These are phyloP conservation scores for Ceratocystis cacaofunesta DNA, from an alignment of 2,329 filamentous ascomycete species.

Conservation along the genomic window DNA sequence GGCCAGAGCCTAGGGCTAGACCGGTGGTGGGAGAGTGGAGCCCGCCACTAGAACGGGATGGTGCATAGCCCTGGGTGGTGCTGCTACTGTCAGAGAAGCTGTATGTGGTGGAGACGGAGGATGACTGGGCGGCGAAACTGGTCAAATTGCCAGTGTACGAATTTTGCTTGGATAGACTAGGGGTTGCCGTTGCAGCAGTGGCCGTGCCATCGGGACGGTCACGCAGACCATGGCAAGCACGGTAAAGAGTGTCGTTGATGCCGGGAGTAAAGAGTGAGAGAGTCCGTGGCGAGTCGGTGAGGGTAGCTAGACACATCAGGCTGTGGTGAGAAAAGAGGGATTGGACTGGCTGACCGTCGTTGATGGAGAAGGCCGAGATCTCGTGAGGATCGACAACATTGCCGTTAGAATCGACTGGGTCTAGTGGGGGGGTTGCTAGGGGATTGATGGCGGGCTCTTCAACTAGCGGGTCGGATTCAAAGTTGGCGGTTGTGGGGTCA, in stretches of 20 bases:
- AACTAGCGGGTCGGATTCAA: conserved; percentile 29
- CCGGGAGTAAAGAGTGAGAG: conserved; percentile 81
- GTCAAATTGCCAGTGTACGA: conserved; percentile 31
- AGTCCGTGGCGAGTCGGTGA: conserved; percentile 80
- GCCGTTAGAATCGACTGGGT: conserved; percentile 67
- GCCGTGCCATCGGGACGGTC: conserved; percentile 47
- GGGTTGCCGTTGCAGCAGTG: conserved; percentile 26
- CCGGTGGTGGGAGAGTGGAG: conserved; percentile 28
- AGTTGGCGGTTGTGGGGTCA: conserved; percentile 21
- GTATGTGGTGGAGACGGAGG: conserved; percentile 39
- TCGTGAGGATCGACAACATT: conserved; percentile 61
- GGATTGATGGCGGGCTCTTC: conserved; percentile 55
- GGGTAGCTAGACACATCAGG: conserved; percentile 61
- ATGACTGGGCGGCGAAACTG: conserved; percentile 21
- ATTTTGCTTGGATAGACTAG: conserved; percentile 45
- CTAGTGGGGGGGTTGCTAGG: conserved; percentile 64
- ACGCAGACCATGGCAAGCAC: conserved; percentile 72
- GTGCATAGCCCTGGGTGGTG: conserved; percentile 43
- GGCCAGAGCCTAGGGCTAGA: conserved; percentile 46
- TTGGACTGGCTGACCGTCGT: conserved; percentile 66
- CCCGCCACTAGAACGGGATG: conserved; percentile 32
- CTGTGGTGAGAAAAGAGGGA: conserved; percentile 95
- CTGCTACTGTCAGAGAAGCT: conserved; percentile 61
- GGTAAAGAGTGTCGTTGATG: conserved; percentile 80
- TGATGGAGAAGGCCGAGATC: conserved; percentile 62